A percentile compares a stretch with the other conserved stretches of the same genome.
phyloP scores from a whole-genome alignment of 208 protist genomes.

The Crithidia expoeki region DNA sequence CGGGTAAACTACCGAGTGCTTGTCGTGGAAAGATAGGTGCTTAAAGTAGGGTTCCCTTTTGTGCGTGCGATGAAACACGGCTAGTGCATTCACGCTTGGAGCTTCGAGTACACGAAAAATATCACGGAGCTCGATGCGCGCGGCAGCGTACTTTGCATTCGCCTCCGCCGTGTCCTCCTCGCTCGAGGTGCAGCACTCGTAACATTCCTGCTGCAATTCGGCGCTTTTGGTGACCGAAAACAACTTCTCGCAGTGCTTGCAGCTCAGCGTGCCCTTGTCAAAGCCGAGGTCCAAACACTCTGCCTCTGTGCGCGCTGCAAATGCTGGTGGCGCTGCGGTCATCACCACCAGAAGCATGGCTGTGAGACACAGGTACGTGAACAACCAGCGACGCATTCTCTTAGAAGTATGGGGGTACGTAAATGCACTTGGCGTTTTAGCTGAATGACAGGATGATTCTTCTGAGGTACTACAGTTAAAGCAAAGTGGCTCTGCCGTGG shows the following conservation, averaged over 20 bases:
- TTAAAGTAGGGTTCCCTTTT: constrained; percentile 28
- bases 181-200: constrained; percentile 42
- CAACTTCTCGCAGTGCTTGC: constrained; percentile 43
- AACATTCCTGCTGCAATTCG: constrained; percentile 53
- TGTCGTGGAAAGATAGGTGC: constrained; percentile 18
- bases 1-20: constrained; percentile 9
- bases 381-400: neutral
- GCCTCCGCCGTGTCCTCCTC: neutral
- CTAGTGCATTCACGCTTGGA: neutral
- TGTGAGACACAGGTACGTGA: neutral
- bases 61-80: constrained; percentile 17
- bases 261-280: constrained; percentile 34
- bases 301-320: neutral
- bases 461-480: too few relatives aligned
- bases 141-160: constrained; percentile 5
- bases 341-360: neutral
- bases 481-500: too few relatives aligned
- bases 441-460: too few relatives aligned
- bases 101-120: neutral
- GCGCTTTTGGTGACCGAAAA: constrained; percentile 43
- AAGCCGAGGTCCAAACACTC: constrained; percentile 61
- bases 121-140: constrained; percentile 14
- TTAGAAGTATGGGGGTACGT: too few relatives aligned
- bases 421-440: too few relatives aligned
- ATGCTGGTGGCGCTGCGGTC: neutral